These are phyloP conservation scores for Cornus controversa DNA, from an alignment of 148 eudicot genomes.

Conservation along the genomic window DNA sequence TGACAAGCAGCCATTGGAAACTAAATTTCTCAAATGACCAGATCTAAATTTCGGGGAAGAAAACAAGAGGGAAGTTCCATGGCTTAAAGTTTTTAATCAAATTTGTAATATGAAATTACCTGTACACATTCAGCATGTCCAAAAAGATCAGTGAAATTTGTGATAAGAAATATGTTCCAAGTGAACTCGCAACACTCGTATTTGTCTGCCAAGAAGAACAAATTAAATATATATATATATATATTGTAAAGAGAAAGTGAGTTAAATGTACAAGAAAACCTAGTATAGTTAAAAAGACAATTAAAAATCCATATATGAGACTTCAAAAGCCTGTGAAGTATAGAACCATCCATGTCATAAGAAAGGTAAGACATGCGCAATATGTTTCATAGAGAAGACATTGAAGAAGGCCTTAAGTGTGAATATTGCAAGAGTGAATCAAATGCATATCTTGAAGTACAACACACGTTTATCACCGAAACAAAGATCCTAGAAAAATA, in stretches of 20 bases:
- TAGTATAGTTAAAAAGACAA: background rate
- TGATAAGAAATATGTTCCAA: conserved; percentile 83
- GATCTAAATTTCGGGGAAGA: background rate
- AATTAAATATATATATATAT: too few species aligned
- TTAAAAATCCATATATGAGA: background rate
- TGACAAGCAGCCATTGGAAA: background rate
- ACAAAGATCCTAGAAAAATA: background rate
- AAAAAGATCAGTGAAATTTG: conserved; percentile 85
- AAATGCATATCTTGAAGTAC: background rate
- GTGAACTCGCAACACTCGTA: conserved; percentile 83
- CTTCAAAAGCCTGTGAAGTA: background rate
- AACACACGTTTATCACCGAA: background rate
- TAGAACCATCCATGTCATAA: background rate
- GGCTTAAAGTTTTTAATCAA: background rate
- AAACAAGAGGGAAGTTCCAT: background rate
- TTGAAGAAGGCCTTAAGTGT: background rate
- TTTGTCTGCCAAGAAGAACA: conserved; percentile 63
- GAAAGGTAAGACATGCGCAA: background rate
- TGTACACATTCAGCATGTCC: conserved; percentile 99
- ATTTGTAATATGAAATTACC: conserved; percentile 34
- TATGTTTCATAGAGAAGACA: background rate
- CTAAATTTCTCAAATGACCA: background rate
- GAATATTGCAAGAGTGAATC: background rate
- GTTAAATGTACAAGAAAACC: background rate
- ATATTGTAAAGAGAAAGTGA: background rate